Base-by-base conservation (phyloP, 345 rosid species). In the Psidium friedrichsthalianum region DNA sequence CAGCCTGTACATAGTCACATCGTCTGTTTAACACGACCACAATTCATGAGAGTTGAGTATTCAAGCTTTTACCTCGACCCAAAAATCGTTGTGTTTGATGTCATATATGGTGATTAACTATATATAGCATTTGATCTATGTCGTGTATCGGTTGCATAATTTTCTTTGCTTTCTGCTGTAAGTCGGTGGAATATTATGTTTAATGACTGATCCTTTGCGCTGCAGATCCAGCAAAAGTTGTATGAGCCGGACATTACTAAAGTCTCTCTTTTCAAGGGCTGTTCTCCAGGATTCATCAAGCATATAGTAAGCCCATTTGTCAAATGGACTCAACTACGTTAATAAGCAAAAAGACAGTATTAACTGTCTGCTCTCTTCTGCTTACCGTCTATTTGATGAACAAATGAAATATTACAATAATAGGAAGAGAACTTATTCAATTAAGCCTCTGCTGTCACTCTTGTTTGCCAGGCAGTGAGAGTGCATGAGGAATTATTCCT, bases 401-500 rank as follows among this genome's bases (percentile, higher is more conserved):
- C 80, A 18, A 40, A 36, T 36, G 80, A 69, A 36, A 36, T 69
- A 69, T 6, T 69, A 20, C 22, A 32, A 8, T 32, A 8, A 32
- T 20, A 22, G 59, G 81, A 51, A 53, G 56, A 53, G 20, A 27
- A 53, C 69, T 83, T 42, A 14, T 57, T 52, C 25, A 84, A 10
- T n/a, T 51, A 27, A 3, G 57, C 84, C 69, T 83, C 51, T 83
- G 57, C 51, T 83, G 81, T 81, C 29, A 21, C 59, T 83, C 25
- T 84, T 52, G 56, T 58, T 87, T 83, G 22, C 80, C 90, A 96
- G 98, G 96, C 94, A 84, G 91, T 88, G 32, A 91, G 89, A 86
- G 95, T 94, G 13, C 94, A 91, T 51, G 98, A 96, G 82, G 99
- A 95, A 51, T 91, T 91, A 56, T 95, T 95, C 74, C 95, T 95